Conservation (phyloP, 2,329 filamentous ascomycete species). For the Fusarium pseudoanthophilum region DNA sequence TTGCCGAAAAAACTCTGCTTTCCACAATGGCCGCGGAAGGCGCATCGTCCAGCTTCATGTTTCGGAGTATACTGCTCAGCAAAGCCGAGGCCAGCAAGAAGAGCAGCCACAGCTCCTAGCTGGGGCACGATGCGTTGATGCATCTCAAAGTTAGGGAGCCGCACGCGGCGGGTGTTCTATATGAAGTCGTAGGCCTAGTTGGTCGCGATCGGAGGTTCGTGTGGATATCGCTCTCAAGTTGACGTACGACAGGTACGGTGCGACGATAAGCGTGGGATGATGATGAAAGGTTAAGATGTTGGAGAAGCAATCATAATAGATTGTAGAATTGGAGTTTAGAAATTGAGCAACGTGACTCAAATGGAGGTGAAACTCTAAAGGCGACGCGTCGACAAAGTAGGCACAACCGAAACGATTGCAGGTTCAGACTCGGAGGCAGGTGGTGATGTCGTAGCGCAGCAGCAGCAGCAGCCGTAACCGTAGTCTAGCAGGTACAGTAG, state of each 20-base stretch:
- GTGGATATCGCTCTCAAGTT: slow-evolving; percentile 24
- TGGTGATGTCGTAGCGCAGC: slow-evolving; percentile 31
- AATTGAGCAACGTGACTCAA: neutral
- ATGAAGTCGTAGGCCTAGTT: slow-evolving; percentile 27
- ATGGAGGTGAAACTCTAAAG: slow-evolving; percentile 21
- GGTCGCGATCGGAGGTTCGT: slow-evolving; percentile 19
- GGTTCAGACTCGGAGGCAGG: slow-evolving; percentile 18
- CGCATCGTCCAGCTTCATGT: slow-evolving; percentile 89
- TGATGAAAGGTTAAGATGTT: slow-evolving; percentile 15
- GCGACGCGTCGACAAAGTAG: slow-evolving; percentile 22
- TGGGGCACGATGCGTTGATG: slow-evolving; percentile 47
- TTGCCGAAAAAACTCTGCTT: slow-evolving; percentile 91
- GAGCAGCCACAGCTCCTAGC: slow-evolving; percentile 47
- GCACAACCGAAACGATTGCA: slow-evolving; percentile 25
- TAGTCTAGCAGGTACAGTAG: neutral
- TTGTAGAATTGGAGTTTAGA: slow-evolving; percentile 9
- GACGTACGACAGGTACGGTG: slow-evolving; percentile 11
- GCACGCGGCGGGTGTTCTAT: slow-evolving; percentile 30
- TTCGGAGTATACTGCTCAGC: slow-evolving; percentile 61
- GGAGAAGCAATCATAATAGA: slow-evolving; percentile 27
- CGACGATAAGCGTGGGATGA: slow-evolving; percentile 22
- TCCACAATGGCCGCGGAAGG: slow-evolving; percentile 90
- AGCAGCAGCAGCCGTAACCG: neutral
- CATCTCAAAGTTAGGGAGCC: slow-evolving; percentile 44
- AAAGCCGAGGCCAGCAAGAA: slow-evolving; percentile 43